These are phyloP conservation scores for Sporothrix euskadiensis DNA, from an alignment of 2,329 filamentous ascomycete genomes.

Conservation along the genomic window DNA sequence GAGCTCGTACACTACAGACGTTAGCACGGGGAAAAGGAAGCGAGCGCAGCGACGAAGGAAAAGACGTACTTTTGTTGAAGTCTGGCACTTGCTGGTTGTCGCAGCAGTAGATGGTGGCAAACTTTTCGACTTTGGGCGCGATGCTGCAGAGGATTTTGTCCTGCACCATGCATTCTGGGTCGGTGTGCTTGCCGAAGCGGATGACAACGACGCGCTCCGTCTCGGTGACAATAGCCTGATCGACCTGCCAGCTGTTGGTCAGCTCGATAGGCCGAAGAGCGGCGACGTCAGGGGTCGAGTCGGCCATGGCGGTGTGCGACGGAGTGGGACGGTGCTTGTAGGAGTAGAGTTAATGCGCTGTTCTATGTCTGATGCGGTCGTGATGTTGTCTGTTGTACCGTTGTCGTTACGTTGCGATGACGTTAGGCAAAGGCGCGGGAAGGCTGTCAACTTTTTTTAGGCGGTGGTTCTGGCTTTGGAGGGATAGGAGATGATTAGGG, in stretches of 20 bases:
- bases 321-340: too few relatives aligned
- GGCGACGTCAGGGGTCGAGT: slow-evolving; percentile 14
- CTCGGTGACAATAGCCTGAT: slow-evolving; percentile 87
- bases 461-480: too few relatives aligned
- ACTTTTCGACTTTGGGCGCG: slow-evolving; percentile 90
- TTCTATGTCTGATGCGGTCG: too few relatives aligned
- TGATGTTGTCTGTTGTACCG: too few relatives aligned
- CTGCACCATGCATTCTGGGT: slow-evolving; percentile 72
- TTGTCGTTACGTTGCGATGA: too few relatives aligned
- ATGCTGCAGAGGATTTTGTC: slow-evolving; percentile 96
- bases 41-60: not conserved
- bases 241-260: slow-evolving; percentile 92
- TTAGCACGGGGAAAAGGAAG: slow-evolving; percentile 56
- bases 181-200: slow-evolving; percentile 84
- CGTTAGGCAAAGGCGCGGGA: too few relatives aligned
- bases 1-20: slow-evolving; percentile 72
- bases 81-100: slow-evolving; percentile 87
- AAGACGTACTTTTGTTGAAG: slow-evolving; percentile 66
- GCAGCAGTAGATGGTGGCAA: slow-evolving; percentile 89
- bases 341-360: too few relatives aligned
- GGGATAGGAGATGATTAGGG: too few relatives aligned
- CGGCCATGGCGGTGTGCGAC: not conserved
- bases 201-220: slow-evolving; percentile 93
- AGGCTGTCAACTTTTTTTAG: too few relatives aligned
- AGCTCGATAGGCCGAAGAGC: slow-evolving; percentile 45